Conservation (phyloP, 768 basidiomycete genomes). For the Thelephora ganbajun region DNA sequence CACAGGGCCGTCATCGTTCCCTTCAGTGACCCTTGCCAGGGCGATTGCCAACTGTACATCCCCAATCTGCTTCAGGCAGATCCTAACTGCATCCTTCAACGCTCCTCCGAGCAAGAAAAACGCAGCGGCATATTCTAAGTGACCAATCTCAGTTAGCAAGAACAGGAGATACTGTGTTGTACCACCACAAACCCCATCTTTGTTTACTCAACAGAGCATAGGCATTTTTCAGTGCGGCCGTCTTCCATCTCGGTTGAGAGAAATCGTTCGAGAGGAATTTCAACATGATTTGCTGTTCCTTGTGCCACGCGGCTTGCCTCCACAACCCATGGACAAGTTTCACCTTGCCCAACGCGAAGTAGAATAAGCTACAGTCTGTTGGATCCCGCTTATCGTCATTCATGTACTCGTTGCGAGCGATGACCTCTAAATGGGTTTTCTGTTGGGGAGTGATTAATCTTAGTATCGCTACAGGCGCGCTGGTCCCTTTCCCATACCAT, state of each 20-base stretch:
- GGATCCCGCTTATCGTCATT: slow-evolving; percentile 80
- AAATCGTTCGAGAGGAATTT: slow-evolving; percentile 92
- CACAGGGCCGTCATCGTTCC: slow-evolving; percentile 68
- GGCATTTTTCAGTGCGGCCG: slow-evolving; percentile 92
- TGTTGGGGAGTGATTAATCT: slow-evolving; percentile 15
- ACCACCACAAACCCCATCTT: slow-evolving; percentile 54
- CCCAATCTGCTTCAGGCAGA: slow-evolving; percentile 74
- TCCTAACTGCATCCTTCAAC: slow-evolving; percentile 81
- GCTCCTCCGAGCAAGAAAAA: slow-evolving; percentile 90
- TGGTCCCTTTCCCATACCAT: slow-evolving; percentile 38
- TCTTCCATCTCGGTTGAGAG: slow-evolving; percentile 67
- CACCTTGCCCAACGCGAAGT: slow-evolving; percentile 87
- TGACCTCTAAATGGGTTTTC: slow-evolving; percentile 71
- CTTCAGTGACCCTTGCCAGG: slow-evolving; percentile 74
- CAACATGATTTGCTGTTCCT: slow-evolving; percentile 78
- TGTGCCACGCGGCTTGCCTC: slow-evolving; percentile 91
- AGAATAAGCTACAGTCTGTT: slow-evolving; percentile 76
- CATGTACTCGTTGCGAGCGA: slow-evolving; percentile 92
- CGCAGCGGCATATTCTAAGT: slow-evolving; percentile 88
- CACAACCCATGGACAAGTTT: slow-evolving; percentile 91
- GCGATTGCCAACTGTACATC: slow-evolving; percentile 90
- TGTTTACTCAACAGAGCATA: slow-evolving; percentile 85
- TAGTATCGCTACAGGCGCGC: not conserved
- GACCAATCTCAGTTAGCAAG: slow-evolving; percentile 2
- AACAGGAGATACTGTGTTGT: not conserved